Base-by-base conservation (phyloP, 2,329 filamentous ascomycete genomes). In the Phialemonium atrogriseum region DNA sequence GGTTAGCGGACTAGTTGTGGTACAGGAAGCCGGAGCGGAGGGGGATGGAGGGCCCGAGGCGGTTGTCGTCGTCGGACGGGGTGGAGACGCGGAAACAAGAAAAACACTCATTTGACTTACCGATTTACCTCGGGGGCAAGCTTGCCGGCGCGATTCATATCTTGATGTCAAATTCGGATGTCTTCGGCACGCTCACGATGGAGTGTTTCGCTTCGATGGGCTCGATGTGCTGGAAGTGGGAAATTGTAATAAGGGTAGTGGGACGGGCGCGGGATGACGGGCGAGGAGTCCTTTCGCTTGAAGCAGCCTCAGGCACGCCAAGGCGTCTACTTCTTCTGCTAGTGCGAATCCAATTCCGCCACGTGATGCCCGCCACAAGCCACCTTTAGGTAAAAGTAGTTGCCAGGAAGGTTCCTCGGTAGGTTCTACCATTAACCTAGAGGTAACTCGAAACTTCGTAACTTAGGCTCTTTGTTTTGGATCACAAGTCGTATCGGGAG, bases 101-200 rank as follows among this genome's bases (percentile, higher is more conserved):
- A n/a, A n/a, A n/a, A n/a, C n/a, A n/a, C n/a, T n/a, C n/a, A n/a
- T n/a, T n/a, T n/a, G 39, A 70, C 81, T 57, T 69, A 93, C 87
- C 87, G 83, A 74, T 96, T 96, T 70, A 95, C 88, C 84, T 98
- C 91, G 67, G 91, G 88, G 70, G 88, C 88, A 75, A 96, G 83
- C 78, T 95, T 96, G 68, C 80, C 82, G 70, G 78, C 80, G 70
- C 85, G 83, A 86, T 81, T 93, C 86, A 94, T 94, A 80, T 78
- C 82, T 87, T 77, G 72, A 66, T 64, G 60, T 29, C 45, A 42
- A 44, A 43, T 27, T 42, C 10, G 27, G 24, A 23, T 34, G 29
- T 38, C 25, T 27, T 43, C 43, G 54, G 45, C 43, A 40, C 46
- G 41, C 22, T 39, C 34, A 42, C 32, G 36, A 38, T 48, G 32